Evolutionary conservation across 2,329 filamentous ascomycete genomes (phyloP), one percentile per base, ranked within the genome.

Genomic region (Aspergillus arachidicola): DNA sequence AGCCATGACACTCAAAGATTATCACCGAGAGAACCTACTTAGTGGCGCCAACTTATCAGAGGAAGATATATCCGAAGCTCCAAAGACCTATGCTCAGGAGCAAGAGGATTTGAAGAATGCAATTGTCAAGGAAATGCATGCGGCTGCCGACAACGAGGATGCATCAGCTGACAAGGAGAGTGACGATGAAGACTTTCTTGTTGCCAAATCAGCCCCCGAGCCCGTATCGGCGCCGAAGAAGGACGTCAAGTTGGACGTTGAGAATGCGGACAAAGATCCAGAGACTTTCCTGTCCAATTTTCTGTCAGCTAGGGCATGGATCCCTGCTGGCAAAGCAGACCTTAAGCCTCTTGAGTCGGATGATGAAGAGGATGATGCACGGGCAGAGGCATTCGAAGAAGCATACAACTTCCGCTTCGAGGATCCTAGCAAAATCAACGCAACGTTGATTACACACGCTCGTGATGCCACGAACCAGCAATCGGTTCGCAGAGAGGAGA

Each of bases 401-500:
- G 94, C 94, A 5, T 99, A 97, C 81, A 99, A 99, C 80, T 81
- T 97, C 79, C 91, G 95, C 38, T 99, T 99, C 73, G 95, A 99
- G 76, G 92, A 98, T 71, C 93, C 95, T 0, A 86, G 86, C 64
- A 93, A 92, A 74, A 89, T 92, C 71, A 97, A 97, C 74, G 93
- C 97, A 78, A 89, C 91, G 57, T 83, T 99, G 36, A 89, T 91
- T 72, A 93, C 94, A 6, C 96, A 97, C 79, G 91, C 94, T 61
- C 90, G 94, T 87, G 93, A 96, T 75, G 85, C 93, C 21, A 90
- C 91, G 43, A 89, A 89, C 45, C 89, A 90, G 66, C 91, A 91
- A 68, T 95, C 94, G 0, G 94, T 97, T 28, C 88, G 95, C 57
- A 87, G 94, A 66, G 93, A 97, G 63, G 93, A 95, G 58, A 85